Evolutionary conservation across 1,139 yeast genomes (phyloP).

Genomic region (Hanseniaspora sp.): DNA sequence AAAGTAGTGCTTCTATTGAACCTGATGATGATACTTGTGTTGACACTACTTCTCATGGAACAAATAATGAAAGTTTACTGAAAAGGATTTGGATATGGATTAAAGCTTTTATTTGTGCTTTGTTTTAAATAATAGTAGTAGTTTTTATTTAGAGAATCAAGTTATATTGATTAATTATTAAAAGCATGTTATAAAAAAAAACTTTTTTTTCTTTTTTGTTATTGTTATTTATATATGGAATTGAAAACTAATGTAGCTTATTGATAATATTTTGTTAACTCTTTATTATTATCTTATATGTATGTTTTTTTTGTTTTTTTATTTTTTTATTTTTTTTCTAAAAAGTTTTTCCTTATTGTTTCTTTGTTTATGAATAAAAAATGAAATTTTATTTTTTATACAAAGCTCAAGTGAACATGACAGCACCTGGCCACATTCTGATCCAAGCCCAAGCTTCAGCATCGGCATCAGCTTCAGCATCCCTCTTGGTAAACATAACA

Average conservation of each 20-base stretch:
- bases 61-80: conserved; percentile 3
- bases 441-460: conserved; percentile 23
- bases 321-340: no score
- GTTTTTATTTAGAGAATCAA: no score
- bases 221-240: no score
- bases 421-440: background rate
- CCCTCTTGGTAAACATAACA: conserved; percentile 25
- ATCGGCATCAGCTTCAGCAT: conserved; percentile 22
- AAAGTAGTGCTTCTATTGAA: background rate
- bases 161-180: no score
- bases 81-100: conserved; percentile 8
- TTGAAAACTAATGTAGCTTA: no score
- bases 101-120: background rate
- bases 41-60: conserved; percentile 9
- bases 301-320: background rate
- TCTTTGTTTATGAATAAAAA: no score
- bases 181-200: no score
- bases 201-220: no score
- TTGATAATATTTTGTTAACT: no score
- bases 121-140: background rate
- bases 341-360: no score
- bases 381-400: no score
- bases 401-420: conserved; percentile 20
- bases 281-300: background rate
- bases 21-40: background rate